Base-by-base conservation (phyloP, 768 basidiomycete species). In the Lyophyllum atratum region DNA sequence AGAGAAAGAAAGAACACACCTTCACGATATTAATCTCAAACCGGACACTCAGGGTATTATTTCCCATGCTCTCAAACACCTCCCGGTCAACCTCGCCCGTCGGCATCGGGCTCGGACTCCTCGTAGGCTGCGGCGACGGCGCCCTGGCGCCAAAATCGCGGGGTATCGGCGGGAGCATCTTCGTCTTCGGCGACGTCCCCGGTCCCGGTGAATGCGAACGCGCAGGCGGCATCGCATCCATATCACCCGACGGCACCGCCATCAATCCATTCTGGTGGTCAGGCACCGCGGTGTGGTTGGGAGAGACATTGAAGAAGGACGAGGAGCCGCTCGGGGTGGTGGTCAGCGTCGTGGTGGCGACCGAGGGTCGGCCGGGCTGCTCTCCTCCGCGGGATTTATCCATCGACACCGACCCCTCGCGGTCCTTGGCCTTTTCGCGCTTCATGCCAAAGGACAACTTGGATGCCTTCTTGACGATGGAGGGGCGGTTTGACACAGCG, bases 1-100 rank as follows among this genome's bases (percentile, higher is more conserved):
- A 58, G 37, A 47, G 33, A 12, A 51, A 49, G 26, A 43, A 45
- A 19, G 37, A 60, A 39, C 87, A 17, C 61, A 95, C 95, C 84
- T 98, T 98, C 70, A 99, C 93, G 62, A 99, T 89, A 70, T 90
- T 95, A 58, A 98, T 92, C 73, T 99, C 96, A 71, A 98, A 99
- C 59, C 93, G 84, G 11, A 99, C 96, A 60, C 92, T 88, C 59
- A 98, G 70, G 42, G 85, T 85, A 70, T 86, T 92, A 55, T 85
- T 84, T 25, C 86, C 86, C 68, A 90, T 84, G 61, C 70, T 83
- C 63, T 92, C 92, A 62, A 92, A 90, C 52, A 86, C 68, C 24
- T 87, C 86, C 19, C 80, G 75, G 59, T 86, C 84, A 8, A 87
- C 84, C 64, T 85, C 86, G 4, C 86, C 87, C 4, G 86, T 85